These are phyloP conservation scores for Colletotrichum graminicola DNA, from an alignment of 2,329 filamentous ascomycete species.

Conservation along the genomic window DNA sequence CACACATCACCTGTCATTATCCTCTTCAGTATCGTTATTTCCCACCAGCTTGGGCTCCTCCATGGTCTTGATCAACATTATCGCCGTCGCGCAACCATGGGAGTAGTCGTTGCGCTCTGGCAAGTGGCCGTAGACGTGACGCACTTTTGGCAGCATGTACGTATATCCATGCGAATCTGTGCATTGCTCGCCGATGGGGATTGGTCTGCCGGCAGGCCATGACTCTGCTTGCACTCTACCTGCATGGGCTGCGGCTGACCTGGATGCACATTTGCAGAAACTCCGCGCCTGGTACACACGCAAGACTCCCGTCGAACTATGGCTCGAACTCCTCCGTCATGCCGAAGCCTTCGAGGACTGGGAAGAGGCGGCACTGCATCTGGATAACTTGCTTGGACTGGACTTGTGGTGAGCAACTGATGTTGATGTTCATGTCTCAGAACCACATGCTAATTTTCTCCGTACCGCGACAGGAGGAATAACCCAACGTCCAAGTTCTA, in stretches of 20 bases:
- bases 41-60: slow-evolving; percentile 35
- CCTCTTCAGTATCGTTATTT: slow-evolving; percentile 34
- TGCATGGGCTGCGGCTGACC: slow-evolving; percentile 25
- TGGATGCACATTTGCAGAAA: slow-evolving; percentile 63
- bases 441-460: slow-evolving; percentile 36
- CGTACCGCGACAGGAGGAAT: slow-evolving; percentile 72
- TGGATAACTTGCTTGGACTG: slow-evolving; percentile 85
- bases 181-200: background rate
- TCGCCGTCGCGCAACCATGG: slow-evolving; percentile 50
- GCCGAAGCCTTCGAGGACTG: slow-evolving; percentile 85
- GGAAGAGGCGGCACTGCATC: slow-evolving; percentile 83
- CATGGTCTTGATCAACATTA: slow-evolving; percentile 34
- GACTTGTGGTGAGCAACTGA: slow-evolving; percentile 75
- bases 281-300: slow-evolving; percentile 75
- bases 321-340: slow-evolving; percentile 73
- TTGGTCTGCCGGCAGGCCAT: background rate
- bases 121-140: slow-evolving; percentile 72
- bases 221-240: background rate
- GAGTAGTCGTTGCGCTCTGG: slow-evolving; percentile 63
- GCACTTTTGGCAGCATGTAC: slow-evolving; percentile 73
- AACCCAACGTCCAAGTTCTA: slow-evolving; percentile 85
- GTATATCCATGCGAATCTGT: slow-evolving; percentile 38
- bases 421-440: slow-evolving; percentile 22
- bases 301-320: slow-evolving; percentile 73
- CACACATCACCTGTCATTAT: slow-evolving; percentile 24